Conservation (phyloP, 306 rosid genomes). For the Vigna mungo region DNA sequence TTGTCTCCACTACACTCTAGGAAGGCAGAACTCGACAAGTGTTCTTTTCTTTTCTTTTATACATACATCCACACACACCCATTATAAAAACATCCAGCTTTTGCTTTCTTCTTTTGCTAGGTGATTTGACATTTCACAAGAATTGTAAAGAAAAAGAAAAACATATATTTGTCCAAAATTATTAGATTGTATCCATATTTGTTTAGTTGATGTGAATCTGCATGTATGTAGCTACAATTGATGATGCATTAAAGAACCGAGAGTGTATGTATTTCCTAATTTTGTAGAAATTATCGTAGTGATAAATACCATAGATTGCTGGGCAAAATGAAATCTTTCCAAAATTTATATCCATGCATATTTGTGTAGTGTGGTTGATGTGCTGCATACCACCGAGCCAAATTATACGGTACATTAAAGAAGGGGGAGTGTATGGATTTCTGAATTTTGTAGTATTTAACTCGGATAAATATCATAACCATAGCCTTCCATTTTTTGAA, state of each 20-base stretch:
- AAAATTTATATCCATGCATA: not conserved
- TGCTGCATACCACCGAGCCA: not conserved
- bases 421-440: not conserved
- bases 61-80: too few species aligned
- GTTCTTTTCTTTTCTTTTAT: not conserved
- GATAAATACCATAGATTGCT: not conserved
- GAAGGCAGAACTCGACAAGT: not conserved
- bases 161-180: constrained; percentile 4
- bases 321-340: not conserved
- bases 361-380: not conserved
- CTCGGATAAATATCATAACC: not conserved
- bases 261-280: constrained; percentile 10
- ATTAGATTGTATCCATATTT: not conserved
- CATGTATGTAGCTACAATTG: not conserved
- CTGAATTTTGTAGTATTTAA: constrained; percentile 8
- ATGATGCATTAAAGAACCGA: not conserved
- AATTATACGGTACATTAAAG: not conserved
- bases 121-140: not conserved
- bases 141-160: not conserved
- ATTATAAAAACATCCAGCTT: not conserved
- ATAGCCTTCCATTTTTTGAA: not conserved
- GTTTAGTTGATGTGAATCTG: not conserved
- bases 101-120: not conserved
- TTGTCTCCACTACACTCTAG: not conserved
- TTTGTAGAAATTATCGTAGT: not conserved